Conservation (phyloP, 176 grass and related monocot species). For the Oryza longistaminata region DNA sequence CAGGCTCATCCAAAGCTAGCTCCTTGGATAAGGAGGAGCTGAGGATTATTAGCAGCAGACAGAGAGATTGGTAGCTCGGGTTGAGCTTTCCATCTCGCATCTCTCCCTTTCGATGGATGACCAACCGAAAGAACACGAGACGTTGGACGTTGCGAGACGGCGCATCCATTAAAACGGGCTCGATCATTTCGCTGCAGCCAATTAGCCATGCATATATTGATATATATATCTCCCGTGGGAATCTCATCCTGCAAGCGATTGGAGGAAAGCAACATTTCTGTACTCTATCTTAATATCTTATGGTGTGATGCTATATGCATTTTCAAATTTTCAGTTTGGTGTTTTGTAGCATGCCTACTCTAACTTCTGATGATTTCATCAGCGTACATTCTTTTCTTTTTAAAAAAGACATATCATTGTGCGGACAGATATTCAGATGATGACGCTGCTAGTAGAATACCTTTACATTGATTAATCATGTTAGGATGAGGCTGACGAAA, state of each 20-base stretch:
- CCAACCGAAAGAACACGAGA: slow-evolving; percentile 25
- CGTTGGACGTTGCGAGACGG: slow-evolving; percentile 16
- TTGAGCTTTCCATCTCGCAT: slow-evolving; percentile 36
- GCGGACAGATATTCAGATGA: not conserved
- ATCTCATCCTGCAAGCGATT: slow-evolving; percentile 6
- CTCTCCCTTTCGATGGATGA: slow-evolving; percentile 6
- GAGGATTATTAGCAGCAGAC: not conserved
- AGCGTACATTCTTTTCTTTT: not conserved
- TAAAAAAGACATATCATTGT: not conserved
- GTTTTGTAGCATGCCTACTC: not conserved
- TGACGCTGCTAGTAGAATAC: not conserved
- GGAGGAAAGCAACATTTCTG: slow-evolving; percentile 7
- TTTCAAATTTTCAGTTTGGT: not conserved
- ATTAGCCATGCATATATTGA: not conserved
- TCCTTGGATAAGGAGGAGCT: not conserved
- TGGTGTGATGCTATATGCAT: not conserved
- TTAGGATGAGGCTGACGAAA: not conserved
- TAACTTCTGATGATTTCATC: not conserved
- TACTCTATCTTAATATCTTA: not conserved
- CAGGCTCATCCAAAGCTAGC: not conserved
- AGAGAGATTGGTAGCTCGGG: not conserved
- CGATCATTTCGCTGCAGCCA: not conserved
- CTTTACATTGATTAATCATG: not conserved
- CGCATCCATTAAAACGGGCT: not conserved
- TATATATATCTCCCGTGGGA: not conserved